Conservation (phyloP, 1,284 basidiomycete genomes). For the Leccinum fallax region DNA sequence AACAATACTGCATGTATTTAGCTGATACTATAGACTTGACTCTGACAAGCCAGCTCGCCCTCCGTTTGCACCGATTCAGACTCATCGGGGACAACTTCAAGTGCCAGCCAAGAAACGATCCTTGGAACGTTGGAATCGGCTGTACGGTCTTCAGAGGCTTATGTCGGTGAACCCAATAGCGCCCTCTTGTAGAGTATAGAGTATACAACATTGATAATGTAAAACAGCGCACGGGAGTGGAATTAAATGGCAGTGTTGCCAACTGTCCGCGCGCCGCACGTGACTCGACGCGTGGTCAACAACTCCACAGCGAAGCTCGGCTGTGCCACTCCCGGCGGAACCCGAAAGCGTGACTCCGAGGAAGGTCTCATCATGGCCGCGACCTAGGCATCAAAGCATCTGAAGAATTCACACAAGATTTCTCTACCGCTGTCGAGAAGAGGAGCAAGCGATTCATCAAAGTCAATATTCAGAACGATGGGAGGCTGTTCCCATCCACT, state of each 20-base stretch:
- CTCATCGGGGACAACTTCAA: slow-evolving; percentile 17
- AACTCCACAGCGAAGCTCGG: too few species aligned
- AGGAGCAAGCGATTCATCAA: too few species aligned
- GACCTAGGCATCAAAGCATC: too few species aligned
- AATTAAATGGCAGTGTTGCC: neutral
- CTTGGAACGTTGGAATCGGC: slow-evolving; percentile 13
- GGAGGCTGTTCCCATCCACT: too few species aligned
- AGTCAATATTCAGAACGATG: too few species aligned
- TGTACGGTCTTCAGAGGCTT: slow-evolving; percentile 20
- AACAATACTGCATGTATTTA: neutral
- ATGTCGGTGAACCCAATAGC: slow-evolving; percentile 22
- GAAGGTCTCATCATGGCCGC: too few species aligned
- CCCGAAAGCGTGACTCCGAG: too few species aligned
- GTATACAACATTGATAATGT: neutral
- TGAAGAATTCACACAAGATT: too few species aligned
- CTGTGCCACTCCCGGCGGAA: too few species aligned
- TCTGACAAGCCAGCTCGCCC: slow-evolving; percentile 7
- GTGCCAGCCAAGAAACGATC: slow-evolving; percentile 14
- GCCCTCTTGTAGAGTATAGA: slow-evolving; percentile 6
- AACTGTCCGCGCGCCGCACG: slow-evolving; percentile 1
- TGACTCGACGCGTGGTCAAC: neutral
- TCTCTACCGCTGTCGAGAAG: too few species aligned
- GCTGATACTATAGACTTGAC: slow-evolving; percentile 3
- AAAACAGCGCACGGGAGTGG: too few species aligned
- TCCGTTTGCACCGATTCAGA: slow-evolving; percentile 11